A percentile compares a stretch with the other conserved stretches of the same genome.
These are phyloP conservation scores for Pythium vanterpoolii DNA, from an alignment of 352 stramenopile genomes.

Conservation along the genomic window DNA sequence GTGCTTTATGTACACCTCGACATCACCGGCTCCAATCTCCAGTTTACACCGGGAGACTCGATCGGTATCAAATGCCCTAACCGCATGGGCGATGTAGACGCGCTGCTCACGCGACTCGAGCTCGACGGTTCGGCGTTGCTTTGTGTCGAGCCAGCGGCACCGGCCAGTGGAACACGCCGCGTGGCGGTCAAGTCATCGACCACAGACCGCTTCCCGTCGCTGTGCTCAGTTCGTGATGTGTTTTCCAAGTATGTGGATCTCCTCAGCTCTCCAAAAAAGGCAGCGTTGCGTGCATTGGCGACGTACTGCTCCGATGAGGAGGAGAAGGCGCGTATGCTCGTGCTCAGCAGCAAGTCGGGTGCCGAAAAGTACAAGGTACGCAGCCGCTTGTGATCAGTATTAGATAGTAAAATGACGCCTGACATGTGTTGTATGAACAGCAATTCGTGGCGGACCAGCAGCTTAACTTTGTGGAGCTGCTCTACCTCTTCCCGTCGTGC, in stretches of 20 bases:
- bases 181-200: slow-evolving; percentile 16
- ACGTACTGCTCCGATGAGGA: slow-evolving; percentile 62
- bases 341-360: slow-evolving; percentile 69
- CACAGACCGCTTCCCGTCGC: slow-evolving; percentile 39
- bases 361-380: slow-evolving; percentile 62
- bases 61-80: slow-evolving; percentile 88
- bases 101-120: slow-evolving; percentile 51
- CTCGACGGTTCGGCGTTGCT: slow-evolving; percentile 35
- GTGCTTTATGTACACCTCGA: slow-evolving; percentile 56
- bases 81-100: slow-evolving; percentile 53
- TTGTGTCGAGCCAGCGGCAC: slow-evolving; percentile 31
- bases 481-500: slow-evolving; percentile 92
- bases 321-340: slow-evolving; percentile 53
- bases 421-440: slow-evolving; percentile 19
- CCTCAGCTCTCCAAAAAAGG: slow-evolving; percentile 75
- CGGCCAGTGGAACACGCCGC: neutral
- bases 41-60: slow-evolving; percentile 80
- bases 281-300: slow-evolving; percentile 55
- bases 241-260: slow-evolving; percentile 85
- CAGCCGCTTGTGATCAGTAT: neutral
- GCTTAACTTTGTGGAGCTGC: slow-evolving; percentile 88
- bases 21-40: slow-evolving; percentile 39
- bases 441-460: slow-evolving; percentile 86
- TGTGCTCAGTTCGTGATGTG: slow-evolving; percentile 69
- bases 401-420: neutral